Conservation (phyloP, 441 rosid genomes). For the Bruguiera hainesii region DNA sequence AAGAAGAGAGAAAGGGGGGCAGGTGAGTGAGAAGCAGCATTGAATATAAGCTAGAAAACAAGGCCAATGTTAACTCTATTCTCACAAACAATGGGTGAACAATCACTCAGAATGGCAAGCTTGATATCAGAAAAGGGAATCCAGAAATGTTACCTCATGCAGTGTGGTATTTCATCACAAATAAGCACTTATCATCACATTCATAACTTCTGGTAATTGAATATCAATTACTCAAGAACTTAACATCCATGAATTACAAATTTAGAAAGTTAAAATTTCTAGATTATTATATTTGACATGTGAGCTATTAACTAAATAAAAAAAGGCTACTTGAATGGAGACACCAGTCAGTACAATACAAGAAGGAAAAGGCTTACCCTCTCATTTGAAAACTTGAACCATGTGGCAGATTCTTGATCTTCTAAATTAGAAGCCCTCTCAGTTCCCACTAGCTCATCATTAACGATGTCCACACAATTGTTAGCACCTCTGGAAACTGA, state of each 20-base stretch:
- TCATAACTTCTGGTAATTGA: neutral
- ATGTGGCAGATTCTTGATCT: conserved; percentile 32
- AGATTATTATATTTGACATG: conserved; percentile 6
- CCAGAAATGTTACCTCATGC: neutral
- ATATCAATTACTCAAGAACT: conserved; percentile 4
- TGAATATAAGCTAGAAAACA: conserved; percentile 7
- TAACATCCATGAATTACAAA: conserved; percentile 1
- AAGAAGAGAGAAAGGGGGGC: conserved; percentile 8
- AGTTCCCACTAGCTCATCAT: conserved; percentile 19
- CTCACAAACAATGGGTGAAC: neutral
- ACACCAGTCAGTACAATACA: conserved; percentile 2
- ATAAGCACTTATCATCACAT: neutral
- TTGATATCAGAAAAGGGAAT: neutral
- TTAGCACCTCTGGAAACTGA: conserved; percentile 34
- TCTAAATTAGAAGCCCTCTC: conserved; percentile 21
- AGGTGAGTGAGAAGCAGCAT: conserved; percentile 8
- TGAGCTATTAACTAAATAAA: conserved; percentile 5
- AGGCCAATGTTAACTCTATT: neutral
- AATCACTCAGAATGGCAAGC: neutral
- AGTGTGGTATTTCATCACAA: too few relatives aligned
- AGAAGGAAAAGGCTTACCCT: conserved; percentile 42
- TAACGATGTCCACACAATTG: conserved; percentile 31
- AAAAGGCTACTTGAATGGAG: neutral
- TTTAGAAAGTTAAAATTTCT: conserved; percentile 8
- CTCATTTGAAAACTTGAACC: conserved; percentile 30